phyloP scores from a whole-genome alignment of 306 rosid genomes.

The Hippophae rhamnoides region DNA sequence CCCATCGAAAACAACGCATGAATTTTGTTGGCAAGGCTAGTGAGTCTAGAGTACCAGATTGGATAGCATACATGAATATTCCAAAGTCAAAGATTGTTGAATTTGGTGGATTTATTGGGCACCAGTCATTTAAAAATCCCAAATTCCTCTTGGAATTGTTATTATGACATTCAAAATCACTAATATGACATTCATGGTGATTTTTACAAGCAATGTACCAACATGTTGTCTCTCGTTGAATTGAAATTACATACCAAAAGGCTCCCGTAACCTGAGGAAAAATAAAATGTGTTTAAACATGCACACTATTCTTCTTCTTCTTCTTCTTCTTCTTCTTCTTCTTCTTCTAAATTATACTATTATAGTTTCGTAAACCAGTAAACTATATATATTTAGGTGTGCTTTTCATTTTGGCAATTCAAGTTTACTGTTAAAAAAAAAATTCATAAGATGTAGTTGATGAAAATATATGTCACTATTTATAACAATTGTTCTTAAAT shows the following conservation, averaged over 20 bases:
- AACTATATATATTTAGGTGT: too few species aligned
- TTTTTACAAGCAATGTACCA: slow-evolving; percentile 4
- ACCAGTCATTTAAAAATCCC: not conserved
- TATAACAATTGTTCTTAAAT: too few species aligned
- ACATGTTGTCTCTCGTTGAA: slow-evolving; percentile 13
- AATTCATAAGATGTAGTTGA: too few species aligned
- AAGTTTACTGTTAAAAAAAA: too few species aligned
- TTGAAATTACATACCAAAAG: slow-evolving; percentile 15
- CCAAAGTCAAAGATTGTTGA: slow-evolving; percentile 10
- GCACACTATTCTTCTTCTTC: not conserved
- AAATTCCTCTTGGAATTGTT: not conserved
- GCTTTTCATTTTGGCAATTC: too few species aligned
- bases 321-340: too few species aligned
- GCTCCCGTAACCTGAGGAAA: slow-evolving; percentile 14
- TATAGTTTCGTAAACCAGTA: too few species aligned
- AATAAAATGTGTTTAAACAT: not conserved
- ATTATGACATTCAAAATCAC: not conserved
- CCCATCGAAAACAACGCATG: slow-evolving; percentile 23
- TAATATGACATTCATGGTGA: not conserved
- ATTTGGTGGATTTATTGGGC: slow-evolving; percentile 7
- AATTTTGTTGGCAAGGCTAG: slow-evolving; percentile 13
- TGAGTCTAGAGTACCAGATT: slow-evolving; percentile 16
- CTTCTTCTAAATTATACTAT: too few species aligned
- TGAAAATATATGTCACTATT: too few species aligned
- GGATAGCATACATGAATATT: slow-evolving; percentile 20